phyloP scores from a whole-genome alignment of 768 basidiomycete species.

The Termitomyces sp. region DNA sequence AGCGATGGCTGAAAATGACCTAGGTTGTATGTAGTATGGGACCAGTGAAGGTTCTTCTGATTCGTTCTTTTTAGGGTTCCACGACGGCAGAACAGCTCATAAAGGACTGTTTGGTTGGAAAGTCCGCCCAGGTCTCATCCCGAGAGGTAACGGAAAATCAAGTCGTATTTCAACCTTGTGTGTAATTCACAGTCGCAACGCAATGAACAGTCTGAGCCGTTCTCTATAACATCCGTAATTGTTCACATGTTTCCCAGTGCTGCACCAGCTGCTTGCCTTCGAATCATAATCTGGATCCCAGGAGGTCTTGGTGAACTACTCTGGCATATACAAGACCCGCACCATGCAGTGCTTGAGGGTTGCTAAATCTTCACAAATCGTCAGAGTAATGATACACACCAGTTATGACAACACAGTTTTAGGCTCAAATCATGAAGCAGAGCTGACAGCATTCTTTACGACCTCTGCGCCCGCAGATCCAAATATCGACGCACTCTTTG shows the following conservation, averaged over 20 bases:
- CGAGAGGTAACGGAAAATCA: too few species aligned
- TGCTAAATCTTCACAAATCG: background rate
- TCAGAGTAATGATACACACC: background rate
- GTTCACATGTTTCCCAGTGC: background rate
- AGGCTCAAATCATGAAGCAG: conserved; percentile 31
- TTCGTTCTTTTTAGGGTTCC: too few species aligned
- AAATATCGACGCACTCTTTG: conserved; percentile 26
- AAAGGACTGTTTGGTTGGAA: too few species aligned
- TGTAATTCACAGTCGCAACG: too few species aligned
- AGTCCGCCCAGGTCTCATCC: too few species aligned
- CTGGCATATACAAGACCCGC: background rate
- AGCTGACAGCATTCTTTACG: conserved; percentile 32
- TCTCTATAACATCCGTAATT: background rate
- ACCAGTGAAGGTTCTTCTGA: too few species aligned
- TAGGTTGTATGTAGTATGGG: too few species aligned
- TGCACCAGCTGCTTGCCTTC: background rate
- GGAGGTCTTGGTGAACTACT: background rate
- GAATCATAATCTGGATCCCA: background rate
- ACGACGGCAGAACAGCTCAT: too few species aligned
- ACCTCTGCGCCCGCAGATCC: conserved; percentile 20
- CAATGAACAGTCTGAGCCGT: too few species aligned
- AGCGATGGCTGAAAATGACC: too few species aligned
- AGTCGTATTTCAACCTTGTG: too few species aligned
- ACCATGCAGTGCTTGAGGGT: conserved; percentile 23
- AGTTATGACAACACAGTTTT: conserved; percentile 38